Evolutionary conservation across 495 filamentous ascomycete genomes (phyloP).

Genomic region (Neurospora sp.): DNA sequence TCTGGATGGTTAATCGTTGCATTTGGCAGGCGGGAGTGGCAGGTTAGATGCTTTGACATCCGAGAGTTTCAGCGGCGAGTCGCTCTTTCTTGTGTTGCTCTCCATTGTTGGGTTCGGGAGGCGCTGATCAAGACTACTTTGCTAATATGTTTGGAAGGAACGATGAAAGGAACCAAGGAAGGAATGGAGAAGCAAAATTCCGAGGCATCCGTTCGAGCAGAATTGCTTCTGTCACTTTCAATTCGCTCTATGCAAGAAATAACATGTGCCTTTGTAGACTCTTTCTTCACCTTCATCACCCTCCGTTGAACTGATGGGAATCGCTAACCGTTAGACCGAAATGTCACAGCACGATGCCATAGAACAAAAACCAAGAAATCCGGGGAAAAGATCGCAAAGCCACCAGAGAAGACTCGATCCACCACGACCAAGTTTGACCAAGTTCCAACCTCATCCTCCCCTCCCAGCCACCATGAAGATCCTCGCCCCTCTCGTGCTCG

Average conservation of each 20-base stretch:
- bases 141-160: background rate
- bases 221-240: background rate
- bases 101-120: background rate
- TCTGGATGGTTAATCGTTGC: background rate
- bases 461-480: conserved; percentile 16
- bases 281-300: background rate
- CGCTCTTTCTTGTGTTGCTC: too few relatives aligned
- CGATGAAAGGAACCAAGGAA: background rate
- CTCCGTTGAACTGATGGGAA: background rate
- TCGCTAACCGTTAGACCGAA: background rate
- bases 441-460: background rate
- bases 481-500: conserved; percentile 16
- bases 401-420: background rate
- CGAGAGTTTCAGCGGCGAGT: too few relatives aligned
- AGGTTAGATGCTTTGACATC: too few relatives aligned
- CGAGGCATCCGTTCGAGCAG: background rate
- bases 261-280: too few relatives aligned
- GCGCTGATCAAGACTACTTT: background rate
- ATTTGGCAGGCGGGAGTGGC: background rate
- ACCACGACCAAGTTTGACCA: background rate
- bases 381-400: background rate
- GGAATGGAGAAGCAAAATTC: background rate
- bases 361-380: background rate
- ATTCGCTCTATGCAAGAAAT: too few relatives aligned
- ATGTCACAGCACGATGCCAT: background rate